Percentiles rank a stretch among this genome's conserved stretches.
Conservation (phyloP, 805 yeast species). For the Lachancea nothofagi region DNA sequence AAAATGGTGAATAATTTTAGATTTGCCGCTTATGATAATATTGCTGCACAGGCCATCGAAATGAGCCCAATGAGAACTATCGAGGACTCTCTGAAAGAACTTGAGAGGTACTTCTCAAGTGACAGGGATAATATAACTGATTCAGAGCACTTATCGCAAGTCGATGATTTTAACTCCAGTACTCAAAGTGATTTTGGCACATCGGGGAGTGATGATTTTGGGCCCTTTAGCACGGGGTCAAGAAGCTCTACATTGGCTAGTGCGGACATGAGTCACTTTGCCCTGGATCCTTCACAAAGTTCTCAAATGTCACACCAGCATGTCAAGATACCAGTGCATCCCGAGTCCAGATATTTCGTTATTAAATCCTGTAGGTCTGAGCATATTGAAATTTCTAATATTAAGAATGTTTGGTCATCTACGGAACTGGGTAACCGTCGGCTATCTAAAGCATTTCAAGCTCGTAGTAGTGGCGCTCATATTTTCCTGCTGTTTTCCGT, state of each 20-base stretch:
- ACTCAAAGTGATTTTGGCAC: neutral
- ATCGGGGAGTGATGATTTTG: neutral
- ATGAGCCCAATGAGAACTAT: constrained; percentile 10
- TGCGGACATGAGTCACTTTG: no score
- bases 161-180: neutral
- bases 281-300: no score
- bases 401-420: constrained; percentile 52
- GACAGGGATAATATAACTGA: neutral
- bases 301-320: neutral
- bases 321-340: constrained; percentile 20
- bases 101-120: constrained; percentile 12
- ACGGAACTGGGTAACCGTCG: constrained; percentile 53
- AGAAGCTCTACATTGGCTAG: no score
- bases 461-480: constrained; percentile 23
- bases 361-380: constrained; percentile 48
- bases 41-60: neutral
- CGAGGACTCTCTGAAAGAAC: constrained; percentile 19
- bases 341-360: constrained; percentile 40
- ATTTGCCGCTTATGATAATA: neutral
- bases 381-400: constrained; percentile 46
- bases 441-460: constrained; percentile 39
- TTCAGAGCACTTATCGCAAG: neutral
- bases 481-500: constrained; percentile 53
- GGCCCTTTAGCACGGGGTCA: no score
- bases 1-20: constrained; percentile 1